Evolutionary conservation across 805 yeast species (phyloP).

Genomic region (Lachancea cidri): DNA sequence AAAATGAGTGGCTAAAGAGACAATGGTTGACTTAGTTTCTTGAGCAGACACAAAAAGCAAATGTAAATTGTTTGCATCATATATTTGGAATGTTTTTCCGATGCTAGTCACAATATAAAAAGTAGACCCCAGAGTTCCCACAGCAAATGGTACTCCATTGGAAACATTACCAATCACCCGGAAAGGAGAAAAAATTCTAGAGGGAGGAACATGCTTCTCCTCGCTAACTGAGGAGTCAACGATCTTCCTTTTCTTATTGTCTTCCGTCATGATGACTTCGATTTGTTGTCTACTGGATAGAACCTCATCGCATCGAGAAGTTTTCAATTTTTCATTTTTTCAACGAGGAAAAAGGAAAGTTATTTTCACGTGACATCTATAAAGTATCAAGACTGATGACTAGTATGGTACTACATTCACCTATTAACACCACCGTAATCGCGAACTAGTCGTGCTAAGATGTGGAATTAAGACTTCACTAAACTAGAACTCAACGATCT

Average conservation of each 20-base stretch:
- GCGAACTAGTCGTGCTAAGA: too few species aligned
- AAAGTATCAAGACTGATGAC: background rate
- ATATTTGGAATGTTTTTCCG: conserved; percentile 85
- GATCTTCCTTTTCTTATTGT: background rate
- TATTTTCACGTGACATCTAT: background rate
- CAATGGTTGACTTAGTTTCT: conserved; percentile 67
- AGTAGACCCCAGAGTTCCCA: conserved; percentile 83
- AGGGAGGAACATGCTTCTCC: conserved; percentile 18
- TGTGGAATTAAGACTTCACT: too few species aligned
- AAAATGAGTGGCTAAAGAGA: conserved; percentile 70
- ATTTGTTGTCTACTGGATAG: too few species aligned
- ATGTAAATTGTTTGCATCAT: conserved; percentile 83
- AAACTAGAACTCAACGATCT: too few species aligned
- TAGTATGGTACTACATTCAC: too few species aligned
- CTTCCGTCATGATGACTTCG: background rate
- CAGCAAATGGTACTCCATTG: conserved; percentile 76
- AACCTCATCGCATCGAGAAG: background rate
- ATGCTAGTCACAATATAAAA: conserved; percentile 86
- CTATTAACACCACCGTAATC: too few species aligned
- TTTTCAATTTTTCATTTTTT: background rate
- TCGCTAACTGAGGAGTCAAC: conserved; percentile 3
- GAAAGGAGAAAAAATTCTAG: conserved; percentile 78
- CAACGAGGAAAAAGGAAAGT: background rate
- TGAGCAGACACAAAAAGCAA: conserved; percentile 78
- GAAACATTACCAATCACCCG: conserved; percentile 90